Evolutionary conservation across 2,329 filamentous ascomycete genomes (phyloP).

Genomic region (Ophiocordyceps unilateralis): DNA sequence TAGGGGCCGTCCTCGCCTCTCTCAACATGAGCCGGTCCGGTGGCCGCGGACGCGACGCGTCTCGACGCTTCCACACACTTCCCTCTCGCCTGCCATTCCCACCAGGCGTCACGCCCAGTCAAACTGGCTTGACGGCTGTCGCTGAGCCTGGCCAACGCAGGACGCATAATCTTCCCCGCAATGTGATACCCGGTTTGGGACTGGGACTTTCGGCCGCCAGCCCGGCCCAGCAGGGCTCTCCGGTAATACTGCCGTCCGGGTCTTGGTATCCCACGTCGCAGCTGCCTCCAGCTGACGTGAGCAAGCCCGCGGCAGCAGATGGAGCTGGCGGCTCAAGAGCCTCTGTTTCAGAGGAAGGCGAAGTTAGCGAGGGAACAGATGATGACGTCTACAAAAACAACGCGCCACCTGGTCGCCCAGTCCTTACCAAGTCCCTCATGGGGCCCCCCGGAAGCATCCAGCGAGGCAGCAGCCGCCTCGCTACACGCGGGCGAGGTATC

Average conservation of each 20-base stretch:
- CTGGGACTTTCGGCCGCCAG: conserved; percentile 9
- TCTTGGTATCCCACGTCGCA: conserved; percentile 1
- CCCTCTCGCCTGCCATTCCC: neutral
- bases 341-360: conserved; percentile 46
- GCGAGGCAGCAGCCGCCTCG: neutral
- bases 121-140: neutral
- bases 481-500: neutral
- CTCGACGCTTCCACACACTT: neutral
- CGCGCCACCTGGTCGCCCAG: neutral
- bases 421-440: neutral
- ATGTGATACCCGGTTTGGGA: conserved; percentile 17
- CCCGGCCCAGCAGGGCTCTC: conserved; percentile 6
- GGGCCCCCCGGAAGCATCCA: neutral
- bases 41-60: neutral
- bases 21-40: neutral
- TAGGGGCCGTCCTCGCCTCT: neutral
- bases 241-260: conserved; percentile 1
- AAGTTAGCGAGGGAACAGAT: conserved; percentile 53
- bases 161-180: conserved; percentile 1
- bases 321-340: conserved; percentile 1
- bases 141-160: neutral
- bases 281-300: neutral
- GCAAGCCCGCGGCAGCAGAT: conserved; percentile 1
- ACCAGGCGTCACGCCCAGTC: neutral
- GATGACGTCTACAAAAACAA: conserved; percentile 33